Evolutionary conservation across 345 rosid genomes (phyloP).

Genomic region (Atalantia buxifolia): DNA sequence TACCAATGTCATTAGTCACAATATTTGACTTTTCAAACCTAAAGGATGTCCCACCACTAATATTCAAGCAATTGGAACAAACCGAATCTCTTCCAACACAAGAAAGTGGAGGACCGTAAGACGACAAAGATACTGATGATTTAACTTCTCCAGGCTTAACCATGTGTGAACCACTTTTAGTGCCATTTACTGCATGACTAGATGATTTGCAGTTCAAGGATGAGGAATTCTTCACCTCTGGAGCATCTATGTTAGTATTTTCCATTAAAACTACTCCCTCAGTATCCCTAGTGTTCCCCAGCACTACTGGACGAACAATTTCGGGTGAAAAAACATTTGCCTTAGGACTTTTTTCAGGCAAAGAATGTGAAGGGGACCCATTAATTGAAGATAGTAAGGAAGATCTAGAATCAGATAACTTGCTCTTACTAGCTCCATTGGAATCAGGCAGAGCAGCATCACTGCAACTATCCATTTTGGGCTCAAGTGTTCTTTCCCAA

Average conservation of each 20-base stretch:
- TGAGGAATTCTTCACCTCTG: conserved; percentile 13
- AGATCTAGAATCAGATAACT: conserved; percentile 31
- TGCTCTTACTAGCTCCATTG: conserved; percentile 19
- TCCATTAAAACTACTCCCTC: conserved; percentile 22
- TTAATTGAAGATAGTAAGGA: conserved; percentile 43
- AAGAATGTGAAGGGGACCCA: conserved; percentile 24
- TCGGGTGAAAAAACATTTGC: conserved; percentile 18
- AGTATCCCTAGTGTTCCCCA: conserved; percentile 16
- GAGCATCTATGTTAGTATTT: conserved; percentile 18
- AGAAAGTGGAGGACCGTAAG: conserved; percentile 13
- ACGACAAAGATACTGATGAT: conserved; percentile 22
- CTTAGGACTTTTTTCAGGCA: conserved; percentile 21
- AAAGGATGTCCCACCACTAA: conserved; percentile 19
- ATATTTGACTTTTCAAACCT: conserved; percentile 29
- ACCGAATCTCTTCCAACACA: conserved; percentile 4
- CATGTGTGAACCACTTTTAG: conserved; percentile 5
- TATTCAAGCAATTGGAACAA: conserved; percentile 12
- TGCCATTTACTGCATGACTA: background rate
- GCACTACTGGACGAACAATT: conserved; percentile 28
- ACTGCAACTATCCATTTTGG: conserved; percentile 21
- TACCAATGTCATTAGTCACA: conserved; percentile 19
- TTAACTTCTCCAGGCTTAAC: conserved; percentile 26
- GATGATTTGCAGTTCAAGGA: conserved; percentile 24
- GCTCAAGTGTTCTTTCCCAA: conserved; percentile 54
- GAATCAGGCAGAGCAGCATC: conserved; percentile 23